These are phyloP conservation scores for Phytopythium montanum DNA, from an alignment of 352 stramenopile genomes.

Conservation along the genomic window DNA sequence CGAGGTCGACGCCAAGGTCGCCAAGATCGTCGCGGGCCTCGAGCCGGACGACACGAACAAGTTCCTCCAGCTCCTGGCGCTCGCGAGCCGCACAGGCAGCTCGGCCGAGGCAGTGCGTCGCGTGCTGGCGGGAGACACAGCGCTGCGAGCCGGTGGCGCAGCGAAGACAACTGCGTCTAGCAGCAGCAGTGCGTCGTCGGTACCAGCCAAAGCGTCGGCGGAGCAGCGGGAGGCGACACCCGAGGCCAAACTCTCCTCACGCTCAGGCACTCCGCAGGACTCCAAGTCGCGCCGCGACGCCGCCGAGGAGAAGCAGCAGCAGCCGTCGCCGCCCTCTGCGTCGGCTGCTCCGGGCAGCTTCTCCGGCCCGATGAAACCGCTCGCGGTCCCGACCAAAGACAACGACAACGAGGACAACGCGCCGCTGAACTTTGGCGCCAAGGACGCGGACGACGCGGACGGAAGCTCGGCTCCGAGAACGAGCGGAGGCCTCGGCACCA, in stretches of 20 bases:
- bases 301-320: slow-evolving; percentile 28
- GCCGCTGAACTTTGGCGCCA: slow-evolving; percentile 45
- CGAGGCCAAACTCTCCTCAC: slow-evolving; percentile 52
- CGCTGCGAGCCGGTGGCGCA: slow-evolving; percentile 26
- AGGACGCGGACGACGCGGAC: slow-evolving; percentile 32
- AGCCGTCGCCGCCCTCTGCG: neutral
- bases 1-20: slow-evolving; percentile 81
- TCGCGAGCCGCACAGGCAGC: slow-evolving; percentile 69
- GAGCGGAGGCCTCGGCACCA: slow-evolving; percentile 50
- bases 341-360: slow-evolving; percentile 34
- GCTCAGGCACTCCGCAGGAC: slow-evolving; percentile 54
- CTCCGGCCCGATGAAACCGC: slow-evolving; percentile 47
- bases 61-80: slow-evolving; percentile 88
- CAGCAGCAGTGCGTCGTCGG: neutral
- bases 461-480: slow-evolving; percentile 33
- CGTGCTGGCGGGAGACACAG: slow-evolving; percentile 59
- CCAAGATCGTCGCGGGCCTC: slow-evolving; percentile 89
- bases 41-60: slow-evolving; percentile 94
- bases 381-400: slow-evolving; percentile 42
- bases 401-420: slow-evolving; percentile 39
- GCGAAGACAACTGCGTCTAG: slow-evolving; percentile 19
- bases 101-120: slow-evolving; percentile 65
- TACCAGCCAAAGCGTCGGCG: slow-evolving; percentile 3
- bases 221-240: slow-evolving; percentile 49
- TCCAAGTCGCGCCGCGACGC: slow-evolving; percentile 28